These are phyloP conservation scores for Entrophospora sp. DNA, from an alignment of 192 early-diverging fungal species.

Conservation along the genomic window DNA sequence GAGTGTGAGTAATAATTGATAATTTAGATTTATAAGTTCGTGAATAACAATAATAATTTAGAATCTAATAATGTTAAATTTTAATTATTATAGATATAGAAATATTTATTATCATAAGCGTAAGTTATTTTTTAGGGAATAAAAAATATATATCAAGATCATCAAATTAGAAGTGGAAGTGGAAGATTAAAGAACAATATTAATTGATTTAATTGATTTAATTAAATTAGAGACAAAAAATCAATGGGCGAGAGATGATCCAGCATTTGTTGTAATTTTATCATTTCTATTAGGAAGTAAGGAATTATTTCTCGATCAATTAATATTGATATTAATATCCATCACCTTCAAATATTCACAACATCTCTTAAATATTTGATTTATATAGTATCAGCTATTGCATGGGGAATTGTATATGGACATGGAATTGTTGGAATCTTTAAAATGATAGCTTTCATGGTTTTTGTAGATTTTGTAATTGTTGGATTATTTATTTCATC, in stretches of 20 bases:
- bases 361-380: no score
- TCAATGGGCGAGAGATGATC: conserved; percentile 96
- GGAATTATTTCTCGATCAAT: no score
- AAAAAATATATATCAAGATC: no score
- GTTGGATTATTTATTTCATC: conserved; percentile 65
- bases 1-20: conserved; percentile 55
- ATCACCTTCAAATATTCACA: no score
- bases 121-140: conserved; percentile 37
- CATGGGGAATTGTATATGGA: conserved; percentile 73
- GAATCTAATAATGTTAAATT: neutral
- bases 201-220: no score
- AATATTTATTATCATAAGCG: conserved; percentile 97
- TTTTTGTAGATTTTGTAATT: conserved; percentile 72
- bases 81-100: conserved; percentile 56
- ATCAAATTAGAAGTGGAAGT: neutral
- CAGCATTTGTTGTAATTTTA: conserved; percentile 81
- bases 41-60: neutral
- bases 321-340: no score
- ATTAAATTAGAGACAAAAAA: conserved; percentile 97
- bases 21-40: neutral
- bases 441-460: conserved; percentile 71
- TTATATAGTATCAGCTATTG: conserved; percentile 62
- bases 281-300: conserved; percentile 55
- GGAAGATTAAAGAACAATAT: neutral
- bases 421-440: conserved; percentile 58